Percentiles rank a stretch among this genome's conserved stretches.
Conservation (phyloP, 352 stramenopile species). For the Plasmopara halstedii region DNA sequence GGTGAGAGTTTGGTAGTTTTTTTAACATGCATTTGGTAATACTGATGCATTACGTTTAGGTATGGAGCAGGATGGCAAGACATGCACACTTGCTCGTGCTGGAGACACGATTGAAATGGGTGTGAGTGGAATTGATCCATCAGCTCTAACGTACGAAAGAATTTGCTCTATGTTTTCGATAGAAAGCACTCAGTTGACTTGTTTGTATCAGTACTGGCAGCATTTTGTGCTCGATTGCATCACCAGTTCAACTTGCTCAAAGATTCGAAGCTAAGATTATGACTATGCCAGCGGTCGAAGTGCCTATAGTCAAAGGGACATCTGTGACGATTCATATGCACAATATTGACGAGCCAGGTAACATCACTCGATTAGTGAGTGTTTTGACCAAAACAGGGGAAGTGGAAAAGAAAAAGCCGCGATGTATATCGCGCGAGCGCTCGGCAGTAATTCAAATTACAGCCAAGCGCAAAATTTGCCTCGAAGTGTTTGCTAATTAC, state of each 20-base stretch:
- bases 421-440: conserved; percentile 79
- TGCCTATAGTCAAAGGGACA: conserved; percentile 79
- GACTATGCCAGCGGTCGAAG: conserved; percentile 80
- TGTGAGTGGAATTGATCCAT: conserved; percentile 64
- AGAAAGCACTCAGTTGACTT: not conserved
- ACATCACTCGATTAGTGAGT: conserved; percentile 73
- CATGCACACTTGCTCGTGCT: conserved; percentile 51
- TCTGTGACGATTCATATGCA: conserved; percentile 82
- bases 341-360: conserved; percentile 79
- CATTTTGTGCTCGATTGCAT: conserved; percentile 78
- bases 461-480: conserved; percentile 61
- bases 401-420: conserved; percentile 74
- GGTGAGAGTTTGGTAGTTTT: conserved; percentile 5
- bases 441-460: conserved; percentile 82
- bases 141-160: conserved; percentile 43
- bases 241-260: conserved; percentile 58
- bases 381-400: conserved; percentile 64
- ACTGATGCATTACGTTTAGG: conserved; percentile 21
- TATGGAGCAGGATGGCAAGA: conserved; percentile 70
- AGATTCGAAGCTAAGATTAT: conserved; percentile 87
- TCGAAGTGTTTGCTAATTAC: conserved; percentile 76
- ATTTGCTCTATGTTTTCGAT: not conserved
- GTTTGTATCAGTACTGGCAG: conserved; percentile 45
- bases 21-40: not conserved
- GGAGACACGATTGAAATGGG: conserved; percentile 78